phyloP scores from a whole-genome alignment of 1,284 basidiomycete species.

The Cryptococcus amylolentus region DNA sequence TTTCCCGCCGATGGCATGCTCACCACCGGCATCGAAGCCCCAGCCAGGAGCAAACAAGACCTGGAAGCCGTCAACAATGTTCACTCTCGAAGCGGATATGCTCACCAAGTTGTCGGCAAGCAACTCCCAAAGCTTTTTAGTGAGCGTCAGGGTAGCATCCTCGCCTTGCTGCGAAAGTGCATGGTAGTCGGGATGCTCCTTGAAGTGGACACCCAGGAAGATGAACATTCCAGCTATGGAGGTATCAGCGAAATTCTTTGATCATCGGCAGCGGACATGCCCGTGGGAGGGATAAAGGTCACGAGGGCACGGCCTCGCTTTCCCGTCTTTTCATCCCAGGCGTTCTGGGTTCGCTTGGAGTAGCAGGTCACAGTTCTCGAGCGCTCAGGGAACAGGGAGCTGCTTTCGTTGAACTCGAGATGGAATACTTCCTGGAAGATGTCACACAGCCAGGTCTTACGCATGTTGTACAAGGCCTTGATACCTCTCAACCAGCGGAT shows the following conservation, averaged over 20 bases:
- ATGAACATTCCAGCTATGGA: constrained; percentile 48
- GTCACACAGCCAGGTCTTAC: constrained; percentile 49
- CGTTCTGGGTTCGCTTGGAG: constrained; percentile 16
- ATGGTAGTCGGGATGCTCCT: constrained; percentile 57
- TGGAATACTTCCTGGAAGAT: constrained; percentile 47
- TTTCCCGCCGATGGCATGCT: constrained; percentile 41
- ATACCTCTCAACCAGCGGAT: constrained; percentile 69
- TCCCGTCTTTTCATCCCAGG: constrained; percentile 53
- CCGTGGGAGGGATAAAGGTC: constrained; percentile 66
- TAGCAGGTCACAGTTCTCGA: constrained; percentile 27
- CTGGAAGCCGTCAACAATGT: constrained; percentile 7
- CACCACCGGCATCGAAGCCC: constrained; percentile 42
- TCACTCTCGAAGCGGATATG: neutral
- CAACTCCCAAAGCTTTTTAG: constrained; percentile 40
- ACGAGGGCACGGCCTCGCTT: constrained; percentile 50
- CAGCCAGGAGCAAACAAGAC: constrained; percentile 48
- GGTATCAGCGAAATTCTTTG: neutral
- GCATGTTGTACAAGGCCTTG: constrained; percentile 48
- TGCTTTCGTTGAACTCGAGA: constrained; percentile 38
- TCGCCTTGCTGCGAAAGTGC: constrained; percentile 27
- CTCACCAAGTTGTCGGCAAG: constrained; percentile 44
- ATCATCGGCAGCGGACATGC: constrained; percentile 24
- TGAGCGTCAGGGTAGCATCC: constrained; percentile 33
- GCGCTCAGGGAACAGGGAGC: constrained; percentile 9
- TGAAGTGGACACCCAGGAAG: constrained; percentile 64